Evolutionary conservation across 108 stramenopile species (phyloP).

Genomic region (Phaeodactylum tricornutum): DNA sequence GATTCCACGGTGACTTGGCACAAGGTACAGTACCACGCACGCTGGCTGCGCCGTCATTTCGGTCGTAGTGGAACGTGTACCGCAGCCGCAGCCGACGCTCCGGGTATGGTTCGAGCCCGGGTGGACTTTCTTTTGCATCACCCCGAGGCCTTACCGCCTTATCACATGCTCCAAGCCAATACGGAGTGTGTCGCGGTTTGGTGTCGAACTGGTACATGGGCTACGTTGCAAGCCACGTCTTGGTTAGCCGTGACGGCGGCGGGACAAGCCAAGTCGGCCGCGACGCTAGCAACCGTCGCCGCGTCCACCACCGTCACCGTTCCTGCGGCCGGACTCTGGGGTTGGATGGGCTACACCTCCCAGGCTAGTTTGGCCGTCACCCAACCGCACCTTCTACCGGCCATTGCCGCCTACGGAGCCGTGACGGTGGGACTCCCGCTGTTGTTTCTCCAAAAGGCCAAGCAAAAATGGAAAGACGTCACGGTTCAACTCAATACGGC

Average conservation of each 20-base stretch:
- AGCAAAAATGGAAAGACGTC: conserved; percentile 46
- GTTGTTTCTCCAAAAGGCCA: conserved; percentile 30
- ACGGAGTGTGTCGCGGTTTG: conserved; percentile 81
- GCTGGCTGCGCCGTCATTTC: conserved; percentile 4
- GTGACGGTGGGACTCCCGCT: conserved; percentile 58
- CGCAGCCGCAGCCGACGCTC: conserved; percentile 1
- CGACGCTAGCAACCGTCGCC: conserved; percentile 50
- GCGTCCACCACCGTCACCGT: conserved; percentile 46
- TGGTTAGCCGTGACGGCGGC: conserved; percentile 39
- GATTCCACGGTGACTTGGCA: conserved; percentile 31
- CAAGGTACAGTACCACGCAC: conserved; percentile 24
- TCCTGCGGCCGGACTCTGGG: conserved; percentile 71
- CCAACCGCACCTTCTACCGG: conserved; percentile 62
- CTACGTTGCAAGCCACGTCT: conserved; percentile 43
- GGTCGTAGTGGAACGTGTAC: conserved; percentile 27
- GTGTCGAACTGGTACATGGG: conserved; percentile 55
- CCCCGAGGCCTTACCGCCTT: conserved; percentile 33
- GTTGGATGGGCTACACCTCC: conserved; percentile 63
- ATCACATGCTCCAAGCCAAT: conserved; percentile 63
- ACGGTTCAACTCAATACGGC: conserved; percentile 34
- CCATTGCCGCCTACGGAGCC: conserved; percentile 55
- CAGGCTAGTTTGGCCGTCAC: conserved; percentile 34
- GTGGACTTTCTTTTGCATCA: conserved; percentile 40
- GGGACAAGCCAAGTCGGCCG: conserved; percentile 62
- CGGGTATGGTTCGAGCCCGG: conserved; percentile 34